Base-by-base conservation (phyloP, 495 filamentous ascomycete species). In the Penicillium verhagenii region DNA sequence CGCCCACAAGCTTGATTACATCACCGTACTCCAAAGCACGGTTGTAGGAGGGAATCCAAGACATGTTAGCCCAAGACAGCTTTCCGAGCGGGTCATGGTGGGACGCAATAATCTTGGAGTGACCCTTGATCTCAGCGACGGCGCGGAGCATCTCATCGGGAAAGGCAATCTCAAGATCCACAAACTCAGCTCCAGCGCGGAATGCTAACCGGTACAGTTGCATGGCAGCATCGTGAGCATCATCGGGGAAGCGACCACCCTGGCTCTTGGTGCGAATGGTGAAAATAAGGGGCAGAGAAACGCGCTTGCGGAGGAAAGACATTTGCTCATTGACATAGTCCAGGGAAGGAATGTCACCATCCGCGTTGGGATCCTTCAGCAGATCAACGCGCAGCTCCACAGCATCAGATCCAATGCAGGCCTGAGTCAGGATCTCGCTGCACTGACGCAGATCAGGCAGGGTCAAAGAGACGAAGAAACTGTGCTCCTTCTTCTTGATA, bases 341-440 rank as follows among this genome's bases (percentile, higher is more conserved):
- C 10, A 81, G 57, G 0, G 83, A 79, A 14, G 88, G 86, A 35
- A 86, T 73, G 1, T 80, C 81, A 45, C 80, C 75, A 35, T 70
- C 62, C 0, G 79, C 79, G 9, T 80, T 70, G 16, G 87, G 84
- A 58, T 97, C 92, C 61, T 89, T 77, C 19, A 99, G 78, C 24
- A 99, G 73, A 72, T 99, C 94, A n/a, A 96, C 91, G 4, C 94
- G 84, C 50, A 97, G 65, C 72, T 99, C 94, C 7, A 97, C 88
- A 14, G 95, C 95, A 71, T 99, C 94, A 11, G 89, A 89, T 9
- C 94, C 95, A 44, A 95, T 83, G 16, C 84, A 86, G 24, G 89
- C 86, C 56, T 82, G 75, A n/a, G 83, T 81, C 45, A 97, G 75
- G 45, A 84, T 73, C 29, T 87, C 79, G 10, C 85, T 65, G 8